Base-by-base conservation (phyloP, 2,329 filamentous ascomycete species). In the Sarocladium kiliense region DNA sequence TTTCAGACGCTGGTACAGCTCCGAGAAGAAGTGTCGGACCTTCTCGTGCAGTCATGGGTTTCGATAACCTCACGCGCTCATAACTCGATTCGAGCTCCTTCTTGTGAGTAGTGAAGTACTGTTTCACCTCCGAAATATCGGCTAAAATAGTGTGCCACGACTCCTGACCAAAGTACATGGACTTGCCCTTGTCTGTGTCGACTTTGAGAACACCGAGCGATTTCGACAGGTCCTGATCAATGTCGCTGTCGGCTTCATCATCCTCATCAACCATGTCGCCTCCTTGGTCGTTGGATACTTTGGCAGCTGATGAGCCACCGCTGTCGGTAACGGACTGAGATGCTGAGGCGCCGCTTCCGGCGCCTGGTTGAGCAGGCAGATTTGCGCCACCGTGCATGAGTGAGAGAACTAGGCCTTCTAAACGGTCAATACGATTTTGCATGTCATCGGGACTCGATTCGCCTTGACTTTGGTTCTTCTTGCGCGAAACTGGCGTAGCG, bases 361-460 rank as follows among this genome's bases (percentile, higher is more conserved):
- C 61, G n/a, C 66, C 63, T 49, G 71, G 67, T 42, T 69, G 64
- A 11, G 74, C 65, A 9, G 71, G 60, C 49, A 81, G 77, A 54
- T 74, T 76, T 60, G 80, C 74, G 56, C 90, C 90, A 69, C 89
- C 92, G 66, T 93, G 93, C 93, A 97, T 97, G 66, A 97, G 73
- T 26, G 91, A 95, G 61, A 97, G 74, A 58, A 97, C 93, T 69
- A 97, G 76, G 63, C 89, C 88, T 79, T 97, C 93, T 61, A 97
- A 79, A 64, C 93, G 85, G 76, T 97, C 92, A 74, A 97, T 97
- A 69, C 94, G 88, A 68, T 95, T 96, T 75, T 97, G 93, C 93
- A 97, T 97, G 72, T 97, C 93, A 79, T 96, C 92, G 51, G 93
- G 91, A 63, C 72, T 84, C 55, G 79, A 73, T 63, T 79, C 72